Percentiles rank a stretch among this genome's conserved stretches.
phyloP scores from a whole-genome alignment of 768 basidiomycete genomes.

The Suillus decipiens region DNA sequence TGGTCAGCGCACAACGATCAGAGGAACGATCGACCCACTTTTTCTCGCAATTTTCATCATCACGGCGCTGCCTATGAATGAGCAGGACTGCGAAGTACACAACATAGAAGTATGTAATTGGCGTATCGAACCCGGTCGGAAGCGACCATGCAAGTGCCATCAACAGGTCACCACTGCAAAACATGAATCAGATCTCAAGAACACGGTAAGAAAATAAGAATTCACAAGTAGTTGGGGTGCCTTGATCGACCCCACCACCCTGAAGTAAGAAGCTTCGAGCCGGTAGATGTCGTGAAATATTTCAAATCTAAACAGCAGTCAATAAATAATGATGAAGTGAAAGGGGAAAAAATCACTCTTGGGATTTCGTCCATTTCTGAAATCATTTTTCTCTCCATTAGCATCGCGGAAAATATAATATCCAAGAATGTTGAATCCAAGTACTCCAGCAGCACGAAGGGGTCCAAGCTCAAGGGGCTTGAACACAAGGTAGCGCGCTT shows the following conservation, averaged over 20 bases:
- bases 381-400: conserved; percentile 95
- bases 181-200: not conserved
- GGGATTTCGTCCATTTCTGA: conserved; percentile 90
- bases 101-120: conserved; percentile 95
- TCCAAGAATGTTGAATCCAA: conserved; percentile 68
- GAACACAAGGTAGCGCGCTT: conserved; percentile 95
- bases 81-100: conserved; percentile 87
- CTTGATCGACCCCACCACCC: conserved; percentile 98
- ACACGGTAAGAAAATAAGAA: conserved; percentile 5
- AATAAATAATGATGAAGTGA: not conserved
- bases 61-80: conserved; percentile 85
- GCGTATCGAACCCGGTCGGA: conserved; percentile 88
- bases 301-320: conserved; percentile 55
- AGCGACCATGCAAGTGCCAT: conserved; percentile 95
- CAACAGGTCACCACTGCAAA: conserved; percentile 72
- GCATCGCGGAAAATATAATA: conserved; percentile 89
- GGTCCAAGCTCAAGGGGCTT: conserved; percentile 77
- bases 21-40: conserved; percentile 60
- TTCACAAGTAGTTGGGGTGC: conserved; percentile 90
- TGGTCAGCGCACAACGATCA: conserved; percentile 1
- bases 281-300: conserved; percentile 79
- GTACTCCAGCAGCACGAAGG: conserved; percentile 51
- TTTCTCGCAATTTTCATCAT: conserved; percentile 87
- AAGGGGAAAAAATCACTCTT: conserved; percentile 58
- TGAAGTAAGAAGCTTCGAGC: conserved; percentile 87